Evolutionary conservation across 2,329 filamentous ascomycete species (phyloP).

Genomic region (Zasmidium angulare): DNA sequence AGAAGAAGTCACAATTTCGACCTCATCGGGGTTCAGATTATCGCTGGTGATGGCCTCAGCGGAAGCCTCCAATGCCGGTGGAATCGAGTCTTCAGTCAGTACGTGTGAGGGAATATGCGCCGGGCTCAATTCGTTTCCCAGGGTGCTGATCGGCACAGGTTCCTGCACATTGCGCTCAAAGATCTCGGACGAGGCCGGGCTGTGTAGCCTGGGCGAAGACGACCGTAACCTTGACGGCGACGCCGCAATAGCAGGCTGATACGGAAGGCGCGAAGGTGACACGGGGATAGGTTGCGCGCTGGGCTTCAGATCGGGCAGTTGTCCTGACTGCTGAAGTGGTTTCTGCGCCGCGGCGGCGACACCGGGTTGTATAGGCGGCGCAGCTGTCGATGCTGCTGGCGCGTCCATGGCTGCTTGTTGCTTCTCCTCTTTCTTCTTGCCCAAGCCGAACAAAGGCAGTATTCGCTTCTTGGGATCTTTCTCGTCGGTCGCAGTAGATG

Average conservation of each 20-base stretch:
- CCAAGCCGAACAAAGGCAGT: slow-evolving; percentile 13
- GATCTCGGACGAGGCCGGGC: slow-evolving; percentile 74
- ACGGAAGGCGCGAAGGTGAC: slow-evolving; percentile 26
- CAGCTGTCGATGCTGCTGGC: slow-evolving; percentile 2
- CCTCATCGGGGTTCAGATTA: slow-evolving; percentile 79
- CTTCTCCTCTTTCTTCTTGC: slow-evolving; percentile 18
- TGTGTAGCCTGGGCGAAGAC: slow-evolving; percentile 72
- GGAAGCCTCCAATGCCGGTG: slow-evolving; percentile 84
- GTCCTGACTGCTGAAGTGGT: slow-evolving; percentile 2
- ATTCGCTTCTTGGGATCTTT: slow-evolving; percentile 16
- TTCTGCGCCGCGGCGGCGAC: slow-evolving; percentile 1
- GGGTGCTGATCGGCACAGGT: slow-evolving; percentile 46
- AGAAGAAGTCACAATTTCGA: slow-evolving; percentile 88
- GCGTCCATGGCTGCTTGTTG: slow-evolving; percentile 9
- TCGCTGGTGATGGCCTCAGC: slow-evolving; percentile 88
- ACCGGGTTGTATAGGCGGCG: slow-evolving; percentile 6
- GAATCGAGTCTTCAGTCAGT: slow-evolving; percentile 90
- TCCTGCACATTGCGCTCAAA: slow-evolving; percentile 97
- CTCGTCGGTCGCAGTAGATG: slow-evolving; percentile 1
- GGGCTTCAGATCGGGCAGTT: slow-evolving; percentile 16
- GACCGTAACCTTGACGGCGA: slow-evolving; percentile 56
- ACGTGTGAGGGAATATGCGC: slow-evolving; percentile 87
- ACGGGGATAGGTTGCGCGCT: slow-evolving; percentile 19
- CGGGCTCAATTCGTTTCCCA: slow-evolving; percentile 69
- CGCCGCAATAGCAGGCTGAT: slow-evolving; percentile 21